These are phyloP conservation scores for Coemansia sp. DNA, from an alignment of 192 early-diverging fungal species.

Conservation along the genomic window DNA sequence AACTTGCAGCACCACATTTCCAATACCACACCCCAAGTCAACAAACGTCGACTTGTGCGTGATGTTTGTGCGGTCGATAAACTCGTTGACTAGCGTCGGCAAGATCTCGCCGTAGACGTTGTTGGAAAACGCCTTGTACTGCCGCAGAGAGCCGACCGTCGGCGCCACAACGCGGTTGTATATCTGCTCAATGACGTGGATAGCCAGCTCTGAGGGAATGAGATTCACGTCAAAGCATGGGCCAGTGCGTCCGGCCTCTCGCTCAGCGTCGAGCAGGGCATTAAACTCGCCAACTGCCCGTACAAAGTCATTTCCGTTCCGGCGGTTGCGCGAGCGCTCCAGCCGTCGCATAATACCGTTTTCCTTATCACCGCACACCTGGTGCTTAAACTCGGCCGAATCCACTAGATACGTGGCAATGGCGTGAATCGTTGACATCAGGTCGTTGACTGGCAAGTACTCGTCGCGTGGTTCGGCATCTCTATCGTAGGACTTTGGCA, in stretches of 20 bases:
- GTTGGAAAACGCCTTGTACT: conserved; percentile 87
- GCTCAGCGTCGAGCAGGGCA: conserved; percentile 53
- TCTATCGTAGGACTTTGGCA: conserved; percentile 40
- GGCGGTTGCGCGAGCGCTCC: conserved; percentile 74
- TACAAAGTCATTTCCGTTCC: conserved; percentile 64
- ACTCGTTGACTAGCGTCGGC: conserved; percentile 75
- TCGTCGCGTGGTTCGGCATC: conserved; percentile 59
- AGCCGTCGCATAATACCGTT: conserved; percentile 73
- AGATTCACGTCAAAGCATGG: conserved; percentile 30
- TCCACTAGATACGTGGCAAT: conserved; percentile 65
- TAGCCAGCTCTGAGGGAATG: conserved; percentile 67
- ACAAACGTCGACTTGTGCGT: conserved; percentile 73
- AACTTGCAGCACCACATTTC: conserved; percentile 95
- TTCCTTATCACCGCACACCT: conserved; percentile 63
- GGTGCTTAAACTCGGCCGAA: conserved; percentile 37
- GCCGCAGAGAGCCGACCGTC: conserved; percentile 66
- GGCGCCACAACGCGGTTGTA: conserved; percentile 87
- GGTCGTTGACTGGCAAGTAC: conserved; percentile 82
- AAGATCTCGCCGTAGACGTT: conserved; percentile 98
- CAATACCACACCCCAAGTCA: conserved; percentile 93
- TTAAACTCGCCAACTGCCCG: conserved; percentile 75
- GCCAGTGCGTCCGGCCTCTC: conserved; percentile 21
- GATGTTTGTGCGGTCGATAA: conserved; percentile 73
- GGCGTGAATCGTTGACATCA: conserved; percentile 65
- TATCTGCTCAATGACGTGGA: conserved; percentile 83